These are phyloP conservation scores for Phytophthora colocasiae DNA, from an alignment of 352 stramenopile species.

Conservation along the genomic window DNA sequence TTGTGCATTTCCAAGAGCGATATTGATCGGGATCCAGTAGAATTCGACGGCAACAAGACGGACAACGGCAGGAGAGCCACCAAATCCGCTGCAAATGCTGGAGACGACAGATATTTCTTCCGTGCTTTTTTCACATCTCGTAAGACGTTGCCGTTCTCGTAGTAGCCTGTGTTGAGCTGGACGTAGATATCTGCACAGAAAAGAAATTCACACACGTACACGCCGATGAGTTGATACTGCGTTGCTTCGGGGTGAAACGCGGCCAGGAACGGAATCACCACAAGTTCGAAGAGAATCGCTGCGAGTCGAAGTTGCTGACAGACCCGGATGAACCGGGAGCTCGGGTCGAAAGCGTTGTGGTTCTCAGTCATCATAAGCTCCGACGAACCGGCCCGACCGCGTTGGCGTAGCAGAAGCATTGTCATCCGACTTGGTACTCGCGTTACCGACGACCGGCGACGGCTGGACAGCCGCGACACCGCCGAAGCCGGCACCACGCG, in stretches of 20 bases:
- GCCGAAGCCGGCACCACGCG: constrained; percentile 26
- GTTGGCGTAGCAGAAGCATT: constrained; percentile 39
- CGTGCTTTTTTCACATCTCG: constrained; percentile 62
- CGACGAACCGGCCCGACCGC: constrained; percentile 49
- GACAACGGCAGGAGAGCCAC: constrained; percentile 58
- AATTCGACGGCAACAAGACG: constrained; percentile 31
- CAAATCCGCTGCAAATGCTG: constrained; percentile 59
- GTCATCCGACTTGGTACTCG: constrained; percentile 15
- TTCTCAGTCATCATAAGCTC: constrained; percentile 59
- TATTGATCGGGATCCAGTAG: constrained; percentile 17
- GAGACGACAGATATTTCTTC: constrained; percentile 68
- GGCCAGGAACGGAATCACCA: constrained; percentile 54
- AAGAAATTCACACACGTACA: constrained; percentile 66
- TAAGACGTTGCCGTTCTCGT: constrained; percentile 73
- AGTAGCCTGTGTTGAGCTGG: constrained; percentile 78
- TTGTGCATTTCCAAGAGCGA: constrained; percentile 65
- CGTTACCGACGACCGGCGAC: constrained; percentile 34
- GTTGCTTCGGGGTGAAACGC: constrained; percentile 35
- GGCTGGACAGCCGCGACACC: constrained; percentile 12
- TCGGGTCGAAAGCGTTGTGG: constrained; percentile 68
- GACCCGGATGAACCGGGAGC: constrained; percentile 52
- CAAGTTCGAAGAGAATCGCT: constrained; percentile 61
- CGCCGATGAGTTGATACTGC: constrained; percentile 35
- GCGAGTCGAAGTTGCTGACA: constrained; percentile 66
- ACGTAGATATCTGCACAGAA: constrained; percentile 76